A percentile compares a stretch with the other conserved stretches of the same genome.
These are phyloP conservation scores for Dendrocalamus sinicus DNA, from an alignment of 176 grass and related monocot species.

Conservation along the genomic window DNA sequence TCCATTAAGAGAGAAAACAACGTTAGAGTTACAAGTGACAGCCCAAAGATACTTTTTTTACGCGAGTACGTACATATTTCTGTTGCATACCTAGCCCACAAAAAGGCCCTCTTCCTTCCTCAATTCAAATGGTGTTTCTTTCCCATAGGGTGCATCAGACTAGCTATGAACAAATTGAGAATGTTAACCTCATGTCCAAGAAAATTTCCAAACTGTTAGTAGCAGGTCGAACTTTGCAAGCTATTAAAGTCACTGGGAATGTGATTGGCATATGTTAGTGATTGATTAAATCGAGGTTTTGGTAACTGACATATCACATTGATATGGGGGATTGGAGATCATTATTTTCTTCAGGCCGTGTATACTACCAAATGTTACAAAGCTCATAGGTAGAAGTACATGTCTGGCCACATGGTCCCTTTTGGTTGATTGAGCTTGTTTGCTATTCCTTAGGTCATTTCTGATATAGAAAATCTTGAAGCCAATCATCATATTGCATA, in stretches of 20 bases:
- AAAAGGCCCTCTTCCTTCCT: background rate
- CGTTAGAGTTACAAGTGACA: too few species aligned
- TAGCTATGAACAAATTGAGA: background rate
- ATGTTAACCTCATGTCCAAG: background rate
- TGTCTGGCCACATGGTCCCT: background rate
- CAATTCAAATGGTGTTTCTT: background rate
- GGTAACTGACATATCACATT: background rate
- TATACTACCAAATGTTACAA: background rate
- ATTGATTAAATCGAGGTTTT: background rate
- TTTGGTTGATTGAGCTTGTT: slow-evolving; percentile 9
- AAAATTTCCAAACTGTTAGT: slow-evolving; percentile 6
- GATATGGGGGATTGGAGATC: background rate
- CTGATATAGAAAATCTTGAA: background rate
- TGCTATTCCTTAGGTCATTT: slow-evolving; percentile 5
- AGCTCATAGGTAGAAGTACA: background rate
- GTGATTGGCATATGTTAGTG: background rate
- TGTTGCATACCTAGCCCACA: background rate
- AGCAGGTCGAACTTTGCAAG: background rate
- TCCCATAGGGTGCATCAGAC: slow-evolving; percentile 1
- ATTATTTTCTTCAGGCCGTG: background rate
- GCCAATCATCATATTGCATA: slow-evolving; percentile 21
- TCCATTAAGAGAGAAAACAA: too few species aligned
- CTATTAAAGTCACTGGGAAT: background rate
- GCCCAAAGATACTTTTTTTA: background rate
- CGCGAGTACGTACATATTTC: background rate